Evolutionary conservation across 2,329 filamentous ascomycete species (phyloP).

Genomic region (Coniosporium tulheliwenetii): DNA sequence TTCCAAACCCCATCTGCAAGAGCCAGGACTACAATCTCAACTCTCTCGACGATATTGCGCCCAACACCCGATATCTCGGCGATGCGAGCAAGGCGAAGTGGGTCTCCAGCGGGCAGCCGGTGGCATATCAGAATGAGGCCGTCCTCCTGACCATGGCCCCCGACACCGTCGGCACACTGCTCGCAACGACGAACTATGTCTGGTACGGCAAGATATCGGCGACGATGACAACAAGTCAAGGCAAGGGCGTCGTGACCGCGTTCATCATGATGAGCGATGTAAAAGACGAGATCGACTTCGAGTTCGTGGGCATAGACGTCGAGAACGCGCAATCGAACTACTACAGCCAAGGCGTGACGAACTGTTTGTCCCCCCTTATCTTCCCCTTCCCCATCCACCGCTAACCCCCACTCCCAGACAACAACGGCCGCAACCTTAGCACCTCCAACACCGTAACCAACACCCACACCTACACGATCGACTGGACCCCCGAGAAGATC

Average conservation of each 20-base stretch:
- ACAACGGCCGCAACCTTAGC: slow-evolving; percentile 58
- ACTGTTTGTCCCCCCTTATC: slow-evolving; percentile 47
- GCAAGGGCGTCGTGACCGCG: slow-evolving; percentile 81
- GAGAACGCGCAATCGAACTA: slow-evolving; percentile 78
- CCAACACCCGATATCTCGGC: slow-evolving; percentile 73
- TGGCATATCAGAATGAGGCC: slow-evolving; percentile 46
- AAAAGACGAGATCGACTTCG: slow-evolving; percentile 97
- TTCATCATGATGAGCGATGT: slow-evolving; percentile 93
- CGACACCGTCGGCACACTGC: slow-evolving; percentile 69
- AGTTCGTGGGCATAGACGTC: slow-evolving; percentile 76
- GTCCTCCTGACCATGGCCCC: slow-evolving; percentile 80
- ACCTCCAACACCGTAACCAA: slow-evolving; percentile 56
- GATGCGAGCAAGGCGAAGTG: slow-evolving; percentile 69
- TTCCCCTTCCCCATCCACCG: neutral
- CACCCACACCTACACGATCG: slow-evolving; percentile 81
- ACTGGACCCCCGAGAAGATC: slow-evolving; percentile 78
- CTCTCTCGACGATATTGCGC: slow-evolving; percentile 50
- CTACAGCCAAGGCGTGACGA: slow-evolving; percentile 86
- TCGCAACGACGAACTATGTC: slow-evolving; percentile 75
- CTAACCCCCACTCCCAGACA: slow-evolving; percentile 36
- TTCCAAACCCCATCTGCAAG: slow-evolving; percentile 70
- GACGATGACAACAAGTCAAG: slow-evolving; percentile 68
- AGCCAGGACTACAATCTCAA: slow-evolving; percentile 59
- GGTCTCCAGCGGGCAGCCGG: slow-evolving; percentile 69
- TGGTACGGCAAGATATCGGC: slow-evolving; percentile 95